Percentiles rank a stretch among this genome's conserved stretches.
Evolutionary conservation across 495 filamentous ascomycete species (phyloP).

Genomic region (Penicillium lagena): DNA sequence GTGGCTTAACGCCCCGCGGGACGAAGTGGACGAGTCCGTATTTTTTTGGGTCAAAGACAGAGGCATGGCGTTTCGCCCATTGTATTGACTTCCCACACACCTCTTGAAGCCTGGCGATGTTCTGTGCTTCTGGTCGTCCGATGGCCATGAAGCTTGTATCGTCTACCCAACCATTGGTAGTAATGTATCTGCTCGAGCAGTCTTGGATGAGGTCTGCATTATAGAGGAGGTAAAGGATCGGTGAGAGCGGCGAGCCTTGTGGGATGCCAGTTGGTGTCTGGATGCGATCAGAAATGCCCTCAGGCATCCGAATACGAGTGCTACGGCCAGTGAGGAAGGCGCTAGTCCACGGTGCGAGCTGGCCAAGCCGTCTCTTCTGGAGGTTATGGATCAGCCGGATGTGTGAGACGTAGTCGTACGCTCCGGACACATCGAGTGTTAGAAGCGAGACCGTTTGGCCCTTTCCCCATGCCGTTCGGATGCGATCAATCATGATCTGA

Average conservation of each 20-base stretch:
- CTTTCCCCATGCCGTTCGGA: slow-evolving; percentile 8
- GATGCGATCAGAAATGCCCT: background rate
- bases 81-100: background rate
- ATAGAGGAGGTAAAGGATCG: slow-evolving; percentile 17
- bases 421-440: slow-evolving; percentile 14
- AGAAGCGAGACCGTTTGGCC: slow-evolving; percentile 4
- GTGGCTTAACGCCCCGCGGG: no score
- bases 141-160: slow-evolving; percentile 5
- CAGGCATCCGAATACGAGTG: slow-evolving; percentile 7
- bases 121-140: background rate
- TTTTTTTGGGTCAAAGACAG: no score
- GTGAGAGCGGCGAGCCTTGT: slow-evolving; percentile 15
- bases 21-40: no score
- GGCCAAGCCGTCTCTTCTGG: slow-evolving; percentile 2
- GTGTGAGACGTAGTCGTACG: slow-evolving; percentile 13
- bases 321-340: slow-evolving; percentile 4
- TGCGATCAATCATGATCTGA: slow-evolving; percentile 11
- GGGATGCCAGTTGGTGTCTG: slow-evolving; percentile 7
- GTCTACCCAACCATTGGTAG: slow-evolving; percentile 9
- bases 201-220: slow-evolving; percentile 9
- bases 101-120: background rate
- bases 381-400: slow-evolving; percentile 15
- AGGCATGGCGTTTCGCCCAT: no score
- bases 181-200: background rate
- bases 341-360: slow-evolving; percentile 2